A percentile compares a stretch with the other conserved stretches of the same genome.
Conservation (phyloP, 1,284 basidiomycete genomes). For the Farysia itapuensis region DNA sequence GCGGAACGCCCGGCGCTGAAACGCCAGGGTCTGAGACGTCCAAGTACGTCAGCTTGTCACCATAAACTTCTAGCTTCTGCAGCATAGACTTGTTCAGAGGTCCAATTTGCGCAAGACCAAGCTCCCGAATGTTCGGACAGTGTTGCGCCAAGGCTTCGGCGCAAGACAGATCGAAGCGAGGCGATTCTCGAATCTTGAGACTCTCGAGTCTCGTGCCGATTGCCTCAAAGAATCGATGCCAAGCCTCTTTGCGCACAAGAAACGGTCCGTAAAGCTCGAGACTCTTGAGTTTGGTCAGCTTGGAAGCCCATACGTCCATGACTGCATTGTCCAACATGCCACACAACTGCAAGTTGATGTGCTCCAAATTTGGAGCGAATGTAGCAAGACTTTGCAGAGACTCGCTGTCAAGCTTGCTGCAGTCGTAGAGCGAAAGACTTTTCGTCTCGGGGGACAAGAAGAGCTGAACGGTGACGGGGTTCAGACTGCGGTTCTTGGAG, state of each 20-base stretch:
- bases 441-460: conserved; percentile 78
- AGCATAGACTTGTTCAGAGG: conserved; percentile 60
- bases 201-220: conserved; percentile 68
- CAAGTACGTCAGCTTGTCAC: conserved; percentile 64
- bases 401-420: conserved; percentile 64
- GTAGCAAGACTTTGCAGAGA: conserved; percentile 43
- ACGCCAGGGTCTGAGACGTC: conserved; percentile 68
- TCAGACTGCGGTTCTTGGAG: conserved; percentile 82
- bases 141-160: conserved; percentile 68
- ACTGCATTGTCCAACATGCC: conserved; percentile 77
- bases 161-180: conserved; percentile 79
- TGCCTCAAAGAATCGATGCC: conserved; percentile 74
- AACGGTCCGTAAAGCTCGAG: conserved; percentile 87
- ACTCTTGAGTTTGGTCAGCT: conserved; percentile 70
- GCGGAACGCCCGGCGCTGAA: conserved; percentile 56
- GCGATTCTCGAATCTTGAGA: conserved; percentile 76
- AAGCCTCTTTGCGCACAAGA: conserved; percentile 74
- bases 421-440: conserved; percentile 80
- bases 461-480: conserved; percentile 70
- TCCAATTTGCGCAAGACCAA: conserved; percentile 80
- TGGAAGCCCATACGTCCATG: conserved; percentile 69
- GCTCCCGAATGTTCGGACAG: conserved; percentile 70
- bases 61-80: conserved; percentile 59
- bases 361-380: conserved; percentile 46
- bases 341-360: conserved; percentile 76